Base-by-base conservation (phyloP, 108 stramenopile species). In the Cyclostephanos tholiformis region DNA sequence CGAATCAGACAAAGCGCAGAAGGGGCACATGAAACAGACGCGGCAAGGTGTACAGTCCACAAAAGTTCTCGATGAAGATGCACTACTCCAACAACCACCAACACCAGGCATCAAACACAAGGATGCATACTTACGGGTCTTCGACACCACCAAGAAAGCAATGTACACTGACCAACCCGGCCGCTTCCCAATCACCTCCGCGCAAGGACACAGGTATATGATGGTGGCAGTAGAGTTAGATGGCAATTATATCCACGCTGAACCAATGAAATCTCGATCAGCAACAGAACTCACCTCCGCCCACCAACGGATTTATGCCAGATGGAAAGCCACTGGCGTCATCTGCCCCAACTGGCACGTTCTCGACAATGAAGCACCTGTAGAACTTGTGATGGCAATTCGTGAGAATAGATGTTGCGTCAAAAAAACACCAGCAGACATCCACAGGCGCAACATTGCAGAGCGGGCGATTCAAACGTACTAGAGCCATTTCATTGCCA, bases 401-500 rank as follows among this genome's bases (percentile, higher is more conserved):
- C 17, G 20, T 2, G n/a, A 27, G 30, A n/a, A 56, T 36, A 6
- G 36, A 20, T 57, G 38, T 55, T 7, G 82, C 8, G 69, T 69
- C 39, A 70, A 83, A 67, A 44, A 79, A 14, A 68, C 46, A 2
- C 76, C 82, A 55, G 67, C 86, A n/a, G 49, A 67, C 30, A 44
- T 60, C 9, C 82, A 86, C 58, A 51, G 82, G 27, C 51, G 73
- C 2, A 86, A 87, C 75, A 68, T 72, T 27, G 86, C 86, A 1
- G 73, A 87, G 51, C 59, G 71, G 2, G 87, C 87, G 38, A 83
- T 86, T 14, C 80, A 60, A 35, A 86, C 85, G 9, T 86, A 69
- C 58, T 59, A 72, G 48, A 69, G 19, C 16, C 71, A 7, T 19
- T 71, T 58, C 43, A 8, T 63, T 44, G 12, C 61, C 50, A 32